Percentiles rank a stretch among this genome's conserved stretches.
These are phyloP conservation scores for Russula griseocarnosa DNA, from an alignment of 768 basidiomycete species.

Conservation along the genomic window DNA sequence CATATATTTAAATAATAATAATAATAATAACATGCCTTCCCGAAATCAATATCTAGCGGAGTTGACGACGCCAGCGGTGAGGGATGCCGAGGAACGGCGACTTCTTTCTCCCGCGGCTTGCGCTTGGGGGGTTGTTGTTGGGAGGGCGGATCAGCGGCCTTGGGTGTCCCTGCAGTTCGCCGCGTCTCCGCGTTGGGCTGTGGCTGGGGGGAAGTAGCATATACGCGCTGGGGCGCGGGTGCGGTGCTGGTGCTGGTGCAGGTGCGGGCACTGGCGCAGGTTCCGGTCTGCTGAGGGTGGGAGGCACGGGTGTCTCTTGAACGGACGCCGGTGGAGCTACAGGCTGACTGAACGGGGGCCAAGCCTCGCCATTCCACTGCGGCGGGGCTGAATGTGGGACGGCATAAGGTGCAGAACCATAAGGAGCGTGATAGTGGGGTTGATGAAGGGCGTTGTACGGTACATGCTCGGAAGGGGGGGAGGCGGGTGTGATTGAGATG, in stretches of 20 bases:
- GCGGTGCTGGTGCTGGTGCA: slow-evolving; percentile 4
- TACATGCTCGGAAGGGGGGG: slow-evolving; percentile 34
- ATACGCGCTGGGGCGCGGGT: slow-evolving; percentile 34
- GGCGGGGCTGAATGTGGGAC: slow-evolving; percentile 25
- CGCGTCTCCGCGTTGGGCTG: slow-evolving; percentile 32
- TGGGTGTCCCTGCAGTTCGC: slow-evolving; percentile 34
- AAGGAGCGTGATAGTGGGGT: slow-evolving; percentile 26
- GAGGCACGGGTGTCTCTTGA: slow-evolving; percentile 16
- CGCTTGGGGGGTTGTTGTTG: slow-evolving; percentile 38
- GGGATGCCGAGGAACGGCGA: slow-evolving; percentile 30
- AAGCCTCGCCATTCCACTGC: slow-evolving; percentile 29
- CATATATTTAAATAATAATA: background rate
- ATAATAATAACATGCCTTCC: slow-evolving; percentile 36
- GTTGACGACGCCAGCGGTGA: slow-evolving; percentile 30
- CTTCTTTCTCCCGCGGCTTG: slow-evolving; percentile 39
- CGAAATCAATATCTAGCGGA: slow-evolving; percentile 40
- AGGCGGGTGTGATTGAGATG: slow-evolving; percentile 33
- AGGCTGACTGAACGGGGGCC: slow-evolving; percentile 25
- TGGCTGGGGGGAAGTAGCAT: slow-evolving; percentile 33
- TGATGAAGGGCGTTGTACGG: slow-evolving; percentile 29
- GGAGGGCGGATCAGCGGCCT: slow-evolving; percentile 16
- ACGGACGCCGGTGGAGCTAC: slow-evolving; percentile 16
- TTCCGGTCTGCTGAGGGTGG: slow-evolving; percentile 17
- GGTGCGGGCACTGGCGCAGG: slow-evolving; percentile 29
- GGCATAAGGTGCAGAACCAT: slow-evolving; percentile 27